Percentiles rank a stretch among this genome's conserved stretches.
These are phyloP conservation scores for Alternaria sp. DNA, from an alignment of 2,329 filamentous ascomycete species.

Conservation along the genomic window DNA sequence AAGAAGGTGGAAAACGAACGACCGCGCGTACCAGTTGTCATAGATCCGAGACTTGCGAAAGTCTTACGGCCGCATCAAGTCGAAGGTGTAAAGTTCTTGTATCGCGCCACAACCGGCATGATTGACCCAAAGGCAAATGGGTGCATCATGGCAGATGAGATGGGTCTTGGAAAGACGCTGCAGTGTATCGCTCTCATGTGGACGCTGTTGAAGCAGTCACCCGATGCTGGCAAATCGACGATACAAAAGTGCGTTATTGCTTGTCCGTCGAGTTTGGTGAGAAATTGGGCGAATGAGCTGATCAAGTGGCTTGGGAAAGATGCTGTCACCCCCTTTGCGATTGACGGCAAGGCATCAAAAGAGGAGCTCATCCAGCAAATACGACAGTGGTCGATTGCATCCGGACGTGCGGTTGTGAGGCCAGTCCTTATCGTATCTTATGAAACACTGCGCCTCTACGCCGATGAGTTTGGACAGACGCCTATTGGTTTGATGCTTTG, in stretches of 20 bases:
- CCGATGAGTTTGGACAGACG: conserved; percentile 86
- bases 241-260: conserved; percentile 98
- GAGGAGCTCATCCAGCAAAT: conserved; percentile 90
- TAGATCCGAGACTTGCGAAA: conserved; percentile 88
- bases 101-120: conserved; percentile 92
- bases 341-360: conserved; percentile 95
- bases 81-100: conserved; percentile 97
- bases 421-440: conserved; percentile 98
- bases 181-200: conserved; percentile 97
- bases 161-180: conserved; percentile 96
- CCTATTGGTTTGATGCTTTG: conserved; percentile 93
- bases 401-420: conserved; percentile 85
- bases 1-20: conserved; percentile 85
- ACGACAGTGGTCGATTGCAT: conserved; percentile 92
- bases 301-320: conserved; percentile 95
- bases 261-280: conserved; percentile 93
- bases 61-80: conserved; percentile 95
- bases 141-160: conserved; percentile 99
- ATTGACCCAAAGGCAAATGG: conserved; percentile 93
- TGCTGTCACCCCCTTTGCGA: conserved; percentile 90
- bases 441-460: conserved; percentile 90
- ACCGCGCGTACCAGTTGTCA: conserved; percentile 94
- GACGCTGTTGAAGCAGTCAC: conserved; percentile 95
- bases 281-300: conserved; percentile 98
- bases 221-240: conserved; percentile 89